phyloP scores from a whole-genome alignment of 257 asterid genomes.

The Ophiorrhiza pumila region DNA sequence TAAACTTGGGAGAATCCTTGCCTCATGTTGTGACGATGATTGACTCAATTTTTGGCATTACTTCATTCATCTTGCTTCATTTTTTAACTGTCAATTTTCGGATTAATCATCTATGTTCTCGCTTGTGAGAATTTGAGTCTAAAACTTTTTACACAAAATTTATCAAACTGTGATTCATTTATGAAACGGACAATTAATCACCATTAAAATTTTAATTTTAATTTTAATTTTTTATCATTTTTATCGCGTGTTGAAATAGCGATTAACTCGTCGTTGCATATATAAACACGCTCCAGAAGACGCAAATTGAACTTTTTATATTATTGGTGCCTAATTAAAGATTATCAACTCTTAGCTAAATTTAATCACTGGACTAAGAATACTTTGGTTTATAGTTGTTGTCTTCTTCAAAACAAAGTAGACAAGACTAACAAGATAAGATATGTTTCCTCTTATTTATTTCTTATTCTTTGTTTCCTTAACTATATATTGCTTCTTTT shows the following conservation, averaged over 20 bases:
- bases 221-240: no score
- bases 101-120: no score
- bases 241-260: no score
- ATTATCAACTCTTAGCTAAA: not conserved
- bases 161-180: no score
- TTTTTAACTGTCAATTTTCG: no score
- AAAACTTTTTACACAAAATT: not conserved
- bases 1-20: not conserved
- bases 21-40: not conserved
- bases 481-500: not conserved
- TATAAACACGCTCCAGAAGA: no score
- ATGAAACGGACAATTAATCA: no score
- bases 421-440: not conserved
- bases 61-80: not conserved
- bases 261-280: no score
- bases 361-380: not conserved
- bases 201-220: no score
- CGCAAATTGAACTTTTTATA: no score
- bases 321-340: no score
- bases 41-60: not conserved
- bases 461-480: not conserved
- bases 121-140: no score
- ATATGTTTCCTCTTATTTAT: not conserved
- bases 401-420: not conserved
- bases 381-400: not conserved